Evolutionary conservation across 2,329 filamentous ascomycete species (phyloP), one percentile per base, ranked within the genome.

Genomic region (Hypoxylon sp.): DNA sequence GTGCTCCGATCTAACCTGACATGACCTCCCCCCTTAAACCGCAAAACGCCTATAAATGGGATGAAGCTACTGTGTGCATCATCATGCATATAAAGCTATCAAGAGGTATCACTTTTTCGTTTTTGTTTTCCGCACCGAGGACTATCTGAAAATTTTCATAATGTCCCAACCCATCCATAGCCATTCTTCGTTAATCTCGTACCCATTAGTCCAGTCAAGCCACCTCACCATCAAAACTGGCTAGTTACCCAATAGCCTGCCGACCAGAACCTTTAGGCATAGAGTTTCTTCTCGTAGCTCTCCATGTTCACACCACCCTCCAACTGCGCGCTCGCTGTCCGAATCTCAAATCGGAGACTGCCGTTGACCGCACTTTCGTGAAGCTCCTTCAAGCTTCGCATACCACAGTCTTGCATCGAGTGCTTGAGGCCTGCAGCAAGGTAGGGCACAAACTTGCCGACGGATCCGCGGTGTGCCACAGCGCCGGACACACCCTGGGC

Each of bases 231-330:
- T 46, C 23, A n/a, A 51, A 49, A 9, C 34, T 25, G 19, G 43
- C 46, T 49, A 28, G 30, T 17, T 11, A 56, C 23, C 51, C 45
- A 32, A 43, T 2, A 34, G 30, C 49, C 21, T 58, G 36, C n/a
- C 7, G 19, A 55, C 17, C n/a, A 28, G 28, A 61, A 21, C 28
- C 3, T 21, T 75, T 89, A 98, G 76, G 94, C 93, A 83, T 97
- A 99, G 74, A 99, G 91, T 89, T 98, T 99, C 92, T 99, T 99
- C 87, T 98, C 96, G 80, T 97, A 98, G 80, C 93, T 95, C 85
- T 98, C 94, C 87, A 99, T 94, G 84, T 98, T 97, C 68, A 99
- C 94, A 79, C 95, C 96, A 72, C 96, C 96, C 86, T 99, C 96
- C 65, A 97, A 87, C 87, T 97, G 94, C 55, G 96, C 96, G 81